These are phyloP conservation scores for Lactifluus subvellereus DNA, from an alignment of 768 basidiomycete genomes.

Conservation along the genomic window DNA sequence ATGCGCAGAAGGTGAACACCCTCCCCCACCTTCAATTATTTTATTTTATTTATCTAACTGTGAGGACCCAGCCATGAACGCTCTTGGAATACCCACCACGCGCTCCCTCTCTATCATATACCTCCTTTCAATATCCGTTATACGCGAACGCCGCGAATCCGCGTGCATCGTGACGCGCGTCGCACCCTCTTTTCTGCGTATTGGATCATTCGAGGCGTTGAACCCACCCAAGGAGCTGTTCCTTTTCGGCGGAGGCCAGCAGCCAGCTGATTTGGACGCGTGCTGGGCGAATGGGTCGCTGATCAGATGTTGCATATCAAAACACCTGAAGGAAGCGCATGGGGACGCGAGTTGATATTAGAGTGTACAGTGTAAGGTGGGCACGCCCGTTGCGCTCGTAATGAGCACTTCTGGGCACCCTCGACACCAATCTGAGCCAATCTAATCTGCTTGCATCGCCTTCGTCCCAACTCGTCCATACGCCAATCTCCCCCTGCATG, in stretches of 20 bases:
- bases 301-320: slow-evolving; percentile 50
- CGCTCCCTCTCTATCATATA: slow-evolving; percentile 77
- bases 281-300: slow-evolving; percentile 71
- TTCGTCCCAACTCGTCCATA: too few relatives aligned
- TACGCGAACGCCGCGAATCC: slow-evolving; percentile 66
- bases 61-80: slow-evolving; percentile 51
- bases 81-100: slow-evolving; percentile 82
- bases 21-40: not conserved
- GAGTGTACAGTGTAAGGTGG: too few relatives aligned
- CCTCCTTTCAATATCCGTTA: slow-evolving; percentile 65
- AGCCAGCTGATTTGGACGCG: slow-evolving; percentile 67
- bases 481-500: too few relatives aligned
- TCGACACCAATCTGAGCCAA: too few relatives aligned
- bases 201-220: slow-evolving; percentile 86
- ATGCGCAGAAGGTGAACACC: slow-evolving; percentile 71
- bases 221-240: slow-evolving; percentile 60
- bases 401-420: too few relatives aligned
- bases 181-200: slow-evolving; percentile 86
- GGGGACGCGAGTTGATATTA: slow-evolving; percentile 66
- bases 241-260: slow-evolving; percentile 75
- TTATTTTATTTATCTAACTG: not conserved
- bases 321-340: slow-evolving; percentile 36
- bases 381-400: too few relatives aligned
- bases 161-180: slow-evolving; percentile 74
- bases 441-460: too few relatives aligned